A percentile compares a stretch with the other conserved stretches of the same genome.
These are phyloP conservation scores for Ceratocystis harringtonii DNA, from an alignment of 2,329 filamentous ascomycete species.

Conservation along the genomic window DNA sequence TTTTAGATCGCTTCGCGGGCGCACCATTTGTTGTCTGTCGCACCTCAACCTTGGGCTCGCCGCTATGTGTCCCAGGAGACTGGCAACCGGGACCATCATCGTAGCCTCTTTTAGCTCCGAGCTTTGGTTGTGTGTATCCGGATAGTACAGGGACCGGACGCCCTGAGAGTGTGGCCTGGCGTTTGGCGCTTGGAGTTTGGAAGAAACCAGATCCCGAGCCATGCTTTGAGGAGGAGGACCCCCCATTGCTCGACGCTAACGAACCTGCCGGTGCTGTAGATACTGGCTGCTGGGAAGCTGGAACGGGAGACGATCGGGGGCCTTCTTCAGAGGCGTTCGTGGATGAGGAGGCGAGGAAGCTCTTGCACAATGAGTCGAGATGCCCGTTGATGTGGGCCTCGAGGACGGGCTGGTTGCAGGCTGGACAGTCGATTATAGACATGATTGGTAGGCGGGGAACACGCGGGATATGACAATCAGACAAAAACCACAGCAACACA, in stretches of 20 bases:
- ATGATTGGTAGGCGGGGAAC: not conserved
- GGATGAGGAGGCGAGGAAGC: conserved; percentile 39
- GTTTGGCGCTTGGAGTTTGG: conserved; percentile 44
- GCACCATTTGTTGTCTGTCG: not conserved
- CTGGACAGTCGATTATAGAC: conserved; percentile 55
- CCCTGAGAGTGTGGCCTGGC: conserved; percentile 27
- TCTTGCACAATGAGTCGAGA: conserved; percentile 68
- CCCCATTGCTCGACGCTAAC: not conserved
- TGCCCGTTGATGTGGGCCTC: conserved; percentile 71
- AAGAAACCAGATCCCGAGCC: conserved; percentile 45
- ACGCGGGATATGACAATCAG: too few species aligned
- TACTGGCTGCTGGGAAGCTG: conserved; percentile 16
- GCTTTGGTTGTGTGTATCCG: conserved; percentile 1
- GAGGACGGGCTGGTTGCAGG: conserved; percentile 61
- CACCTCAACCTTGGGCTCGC: not conserved
- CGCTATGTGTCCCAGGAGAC: not conserved
- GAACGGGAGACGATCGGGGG: conserved; percentile 10
- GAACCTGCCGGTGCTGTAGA: conserved; percentile 1
- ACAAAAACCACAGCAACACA: not conserved
- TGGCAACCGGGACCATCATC: conserved; percentile 36
- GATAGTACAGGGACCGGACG: not conserved
- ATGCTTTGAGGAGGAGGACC: not conserved
- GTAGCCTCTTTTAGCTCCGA: conserved; percentile 32
- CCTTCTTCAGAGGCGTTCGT: not conserved
- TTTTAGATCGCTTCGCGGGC: conserved; percentile 48